phyloP scores from a whole-genome alignment of 192 early-diverging fungal species.

The Podila minutissima region DNA sequence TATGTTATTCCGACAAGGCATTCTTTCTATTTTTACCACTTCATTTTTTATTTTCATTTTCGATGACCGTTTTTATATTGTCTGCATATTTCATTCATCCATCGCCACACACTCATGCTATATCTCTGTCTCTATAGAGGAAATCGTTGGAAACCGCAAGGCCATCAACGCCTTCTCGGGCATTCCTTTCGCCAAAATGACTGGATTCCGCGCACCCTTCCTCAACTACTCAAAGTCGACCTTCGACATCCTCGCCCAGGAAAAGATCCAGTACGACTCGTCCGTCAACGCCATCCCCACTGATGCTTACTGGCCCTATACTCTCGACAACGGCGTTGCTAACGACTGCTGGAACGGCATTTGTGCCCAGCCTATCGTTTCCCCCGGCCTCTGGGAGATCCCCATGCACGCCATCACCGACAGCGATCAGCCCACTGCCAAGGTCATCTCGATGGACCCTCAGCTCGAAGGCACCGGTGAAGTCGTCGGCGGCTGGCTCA shows the following conservation, averaged over 20 bases:
- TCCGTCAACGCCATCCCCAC: constrained; percentile 55
- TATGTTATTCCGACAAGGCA: background rate
- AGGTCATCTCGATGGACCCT: constrained; percentile 56
- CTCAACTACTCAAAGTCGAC: constrained; percentile 59
- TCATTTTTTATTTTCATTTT: constrained; percentile 5
- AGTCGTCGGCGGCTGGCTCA: constrained; percentile 54
- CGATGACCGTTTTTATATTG: too few species aligned
- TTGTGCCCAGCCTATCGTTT: constrained; percentile 46
- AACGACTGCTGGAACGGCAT: constrained; percentile 64
- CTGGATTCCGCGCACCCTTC: constrained; percentile 71
- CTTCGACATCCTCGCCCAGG: constrained; percentile 43
- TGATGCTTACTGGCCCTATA: constrained; percentile 71
- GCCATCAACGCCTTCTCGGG: constrained; percentile 60
- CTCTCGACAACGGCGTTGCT: constrained; percentile 67
- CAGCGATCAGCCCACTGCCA: constrained; percentile 18
- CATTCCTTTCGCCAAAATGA: constrained; percentile 61
- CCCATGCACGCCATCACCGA: constrained; percentile 66
- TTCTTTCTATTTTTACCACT: background rate
- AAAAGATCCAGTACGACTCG: constrained; percentile 65
- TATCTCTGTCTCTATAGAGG: background rate
- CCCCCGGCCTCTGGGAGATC: constrained; percentile 72
- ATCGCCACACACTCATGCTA: background rate
- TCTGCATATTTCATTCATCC: too few species aligned
- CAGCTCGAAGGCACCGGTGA: constrained; percentile 55
- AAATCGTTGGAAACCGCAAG: constrained; percentile 14